phyloP scores from a whole-genome alignment of 106 monocot species.

The Dioscorea alata region DNA sequence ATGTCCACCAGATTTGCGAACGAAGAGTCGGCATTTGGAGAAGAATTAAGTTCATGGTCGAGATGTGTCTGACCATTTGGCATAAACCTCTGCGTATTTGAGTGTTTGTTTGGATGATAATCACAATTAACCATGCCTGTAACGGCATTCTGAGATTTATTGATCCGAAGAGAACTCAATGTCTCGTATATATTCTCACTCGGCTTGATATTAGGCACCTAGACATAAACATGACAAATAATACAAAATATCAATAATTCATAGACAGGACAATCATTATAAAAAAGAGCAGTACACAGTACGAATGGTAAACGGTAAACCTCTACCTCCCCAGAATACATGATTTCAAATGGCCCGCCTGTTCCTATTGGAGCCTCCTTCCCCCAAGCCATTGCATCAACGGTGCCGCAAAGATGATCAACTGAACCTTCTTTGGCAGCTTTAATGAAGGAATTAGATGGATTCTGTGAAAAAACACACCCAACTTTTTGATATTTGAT shows the following conservation, averaged over 20 bases:
- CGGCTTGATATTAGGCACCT: constrained; percentile 13
- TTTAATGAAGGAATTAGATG: constrained; percentile 51
- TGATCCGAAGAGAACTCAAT: constrained; percentile 7
- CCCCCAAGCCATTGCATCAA: constrained; percentile 85
- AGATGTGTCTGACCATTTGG: not conserved
- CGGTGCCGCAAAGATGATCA: constrained; percentile 58
- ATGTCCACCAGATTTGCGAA: constrained; percentile 36
- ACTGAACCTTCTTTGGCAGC: constrained; percentile 60
- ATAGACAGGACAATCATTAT: not conserved
- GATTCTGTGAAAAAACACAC: constrained; percentile 41
- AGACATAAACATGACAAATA: not conserved
- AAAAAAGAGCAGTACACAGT: not conserved
- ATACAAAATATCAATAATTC: not conserved
- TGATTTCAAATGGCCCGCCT: constrained; percentile 66
- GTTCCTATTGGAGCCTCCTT: constrained; percentile 74
- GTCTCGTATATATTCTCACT: constrained; percentile 19
- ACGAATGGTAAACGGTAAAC: not conserved
- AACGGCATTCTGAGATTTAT: not conserved
- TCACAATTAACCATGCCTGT: too few relatives aligned
- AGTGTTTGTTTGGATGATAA: not conserved
- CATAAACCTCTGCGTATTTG: not conserved
- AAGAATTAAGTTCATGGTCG: constrained; percentile 6
- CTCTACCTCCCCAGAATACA: constrained; percentile 12
- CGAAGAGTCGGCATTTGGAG: constrained; percentile 4
- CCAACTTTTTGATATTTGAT: not conserved